Percentiles rank a stretch among this genome's conserved stretches.
phyloP scores from a whole-genome alignment of 2,329 filamentous ascomycete species.

The Corniculantispora saksenae region DNA sequence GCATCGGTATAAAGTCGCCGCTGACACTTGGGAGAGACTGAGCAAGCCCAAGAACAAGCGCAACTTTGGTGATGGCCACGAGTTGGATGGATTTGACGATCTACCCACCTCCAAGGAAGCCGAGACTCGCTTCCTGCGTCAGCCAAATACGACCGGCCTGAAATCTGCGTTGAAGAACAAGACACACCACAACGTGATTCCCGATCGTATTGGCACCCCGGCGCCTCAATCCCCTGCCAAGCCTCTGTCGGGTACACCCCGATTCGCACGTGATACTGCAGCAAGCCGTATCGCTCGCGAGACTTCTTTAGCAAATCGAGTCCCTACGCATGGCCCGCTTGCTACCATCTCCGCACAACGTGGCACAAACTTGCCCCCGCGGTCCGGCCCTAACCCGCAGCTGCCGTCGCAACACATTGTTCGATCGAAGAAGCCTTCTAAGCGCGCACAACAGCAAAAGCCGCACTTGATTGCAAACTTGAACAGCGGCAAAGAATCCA shows the following conservation, averaged over 20 bases:
- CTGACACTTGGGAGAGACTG: slow-evolving; percentile 63
- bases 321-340: slow-evolving; percentile 54
- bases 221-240: slow-evolving; percentile 60
- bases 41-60: slow-evolving; percentile 63
- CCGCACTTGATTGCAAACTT: slow-evolving; percentile 90
- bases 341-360: slow-evolving; percentile 58
- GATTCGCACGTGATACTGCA: slow-evolving; percentile 65
- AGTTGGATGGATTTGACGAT: slow-evolving; percentile 93
- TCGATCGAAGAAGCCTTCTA: slow-evolving; percentile 58
- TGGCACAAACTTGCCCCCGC: slow-evolving; percentile 53
- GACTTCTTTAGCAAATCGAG: slow-evolving; percentile 60
- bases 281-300: slow-evolving; percentile 67
- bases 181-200: slow-evolving; percentile 55
- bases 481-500: slow-evolving; percentile 70
- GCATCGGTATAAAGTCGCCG: slow-evolving; percentile 46
- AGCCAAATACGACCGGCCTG: slow-evolving; percentile 69
- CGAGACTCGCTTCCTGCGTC: slow-evolving; percentile 81
- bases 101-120: slow-evolving; percentile 81
- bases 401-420: slow-evolving; percentile 39
- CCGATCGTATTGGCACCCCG: slow-evolving; percentile 54
- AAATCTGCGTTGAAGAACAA: slow-evolving; percentile 63
- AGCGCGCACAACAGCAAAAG: slow-evolving; percentile 65
- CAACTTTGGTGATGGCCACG: slow-evolving; percentile 85
- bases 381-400: slow-evolving; percentile 48
- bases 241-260: slow-evolving; percentile 52